Evolutionary conservation across 805 yeast genomes (phyloP).

Genomic region (Myxozyma monticola): DNA sequence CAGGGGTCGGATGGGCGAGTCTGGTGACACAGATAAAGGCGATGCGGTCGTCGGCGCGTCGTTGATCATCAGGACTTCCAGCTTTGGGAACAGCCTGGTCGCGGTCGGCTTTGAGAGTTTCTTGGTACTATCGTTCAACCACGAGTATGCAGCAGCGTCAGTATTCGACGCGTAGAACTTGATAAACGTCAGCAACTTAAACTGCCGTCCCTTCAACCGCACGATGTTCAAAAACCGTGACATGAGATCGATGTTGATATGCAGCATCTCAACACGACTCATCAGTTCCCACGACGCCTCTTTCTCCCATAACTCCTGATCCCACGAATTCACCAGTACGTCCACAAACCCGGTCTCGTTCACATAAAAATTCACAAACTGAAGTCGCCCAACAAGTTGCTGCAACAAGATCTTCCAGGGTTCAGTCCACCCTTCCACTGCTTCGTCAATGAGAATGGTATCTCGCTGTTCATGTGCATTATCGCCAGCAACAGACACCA

Average conservation of each 20-base stretch:
- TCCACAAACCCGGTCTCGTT: not conserved
- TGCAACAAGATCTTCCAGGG: not conserved
- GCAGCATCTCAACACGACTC: not conserved
- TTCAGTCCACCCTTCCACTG: not conserved
- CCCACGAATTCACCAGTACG: not conserved
- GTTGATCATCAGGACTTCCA: not conserved
- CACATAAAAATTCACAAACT: not conserved
- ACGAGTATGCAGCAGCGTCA: not conserved
- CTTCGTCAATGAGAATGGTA: no score
- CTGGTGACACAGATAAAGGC: no score
- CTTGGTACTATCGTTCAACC: not conserved
- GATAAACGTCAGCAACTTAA: no score
- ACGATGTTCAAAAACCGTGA: not conserved
- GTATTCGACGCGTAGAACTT: no score
- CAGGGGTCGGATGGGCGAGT: no score
- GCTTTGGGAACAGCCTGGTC: not conserved
- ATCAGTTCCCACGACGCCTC: not conserved
- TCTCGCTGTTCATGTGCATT: no score
- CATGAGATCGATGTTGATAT: not conserved
- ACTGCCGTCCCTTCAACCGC: not conserved
- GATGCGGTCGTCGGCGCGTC: no score
- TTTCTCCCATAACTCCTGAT: not conserved
- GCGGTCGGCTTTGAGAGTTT: not conserved
- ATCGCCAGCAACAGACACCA: no score
- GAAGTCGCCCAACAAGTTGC: not conserved